Percentiles rank a stretch among this genome's conserved stretches.
Conservation (phyloP, 805 yeast species). For the Cyberlindnera suaveolens region DNA sequence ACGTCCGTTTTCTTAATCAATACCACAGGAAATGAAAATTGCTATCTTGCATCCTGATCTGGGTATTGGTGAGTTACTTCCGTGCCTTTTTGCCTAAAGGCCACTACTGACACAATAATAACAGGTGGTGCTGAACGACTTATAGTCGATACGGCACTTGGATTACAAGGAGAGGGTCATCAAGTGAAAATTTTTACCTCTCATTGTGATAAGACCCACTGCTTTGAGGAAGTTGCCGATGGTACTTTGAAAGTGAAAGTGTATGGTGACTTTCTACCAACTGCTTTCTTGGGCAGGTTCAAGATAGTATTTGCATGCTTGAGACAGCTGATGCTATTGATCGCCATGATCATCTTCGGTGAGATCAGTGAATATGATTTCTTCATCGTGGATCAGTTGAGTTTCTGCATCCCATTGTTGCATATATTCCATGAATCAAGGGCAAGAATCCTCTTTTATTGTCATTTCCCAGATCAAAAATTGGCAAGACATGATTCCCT, state of each 20-base stretch:
- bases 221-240: slow-evolving; percentile 81
- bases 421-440: slow-evolving; percentile 34
- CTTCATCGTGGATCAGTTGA: slow-evolving; percentile 81
- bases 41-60: slow-evolving; percentile 94
- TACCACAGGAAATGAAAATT: slow-evolving; percentile 35
- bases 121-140: slow-evolving; percentile 87
- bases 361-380: slow-evolving; percentile 53
- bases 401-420: slow-evolving; percentile 75
- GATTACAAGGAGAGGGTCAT: slow-evolving; percentile 63
- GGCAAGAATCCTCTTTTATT: slow-evolving; percentile 70
- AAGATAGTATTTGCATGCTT: slow-evolving; percentile 77
- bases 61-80: slow-evolving; percentile 54
- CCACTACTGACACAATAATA: slow-evolving; percentile 1
- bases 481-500: slow-evolving; percentile 54
- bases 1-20: background rate
- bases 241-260: slow-evolving; percentile 59
- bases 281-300: slow-evolving; percentile 56
- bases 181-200: slow-evolving; percentile 73
- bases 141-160: slow-evolving; percentile 94
- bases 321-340: slow-evolving; percentile 67
- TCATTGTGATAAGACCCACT: slow-evolving; percentile 80
- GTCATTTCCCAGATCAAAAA: slow-evolving; percentile 93
- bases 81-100: too few species aligned
- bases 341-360: slow-evolving; percentile 39
- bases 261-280: slow-evolving; percentile 80